These are phyloP conservation scores for Amoebophrya sp. DNA, from an alignment of 169 alveolate genomes.

Conservation along the genomic window DNA sequence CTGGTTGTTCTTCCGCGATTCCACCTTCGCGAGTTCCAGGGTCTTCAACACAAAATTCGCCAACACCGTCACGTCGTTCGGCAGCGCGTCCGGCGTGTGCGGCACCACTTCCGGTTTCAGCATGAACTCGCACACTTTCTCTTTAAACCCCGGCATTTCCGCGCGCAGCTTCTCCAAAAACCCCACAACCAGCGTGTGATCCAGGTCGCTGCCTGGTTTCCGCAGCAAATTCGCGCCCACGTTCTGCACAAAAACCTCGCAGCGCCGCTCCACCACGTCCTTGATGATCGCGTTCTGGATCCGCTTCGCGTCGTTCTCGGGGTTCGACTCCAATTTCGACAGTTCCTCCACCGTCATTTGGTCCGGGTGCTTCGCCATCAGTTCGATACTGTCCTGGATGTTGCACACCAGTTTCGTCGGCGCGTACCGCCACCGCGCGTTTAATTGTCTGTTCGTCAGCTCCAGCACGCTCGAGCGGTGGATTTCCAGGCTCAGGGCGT, in stretches of 20 bases:
- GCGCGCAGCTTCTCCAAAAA: background rate
- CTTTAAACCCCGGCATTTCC: background rate
- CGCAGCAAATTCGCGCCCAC: background rate
- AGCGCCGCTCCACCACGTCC: background rate
- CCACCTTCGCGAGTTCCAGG: background rate
- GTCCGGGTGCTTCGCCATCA: background rate
- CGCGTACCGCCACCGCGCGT: background rate
- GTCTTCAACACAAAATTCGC: background rate
- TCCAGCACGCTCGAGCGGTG: background rate
- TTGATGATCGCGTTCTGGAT: background rate
- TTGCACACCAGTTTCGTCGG: background rate
- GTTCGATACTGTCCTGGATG: background rate
- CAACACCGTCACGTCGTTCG: background rate
- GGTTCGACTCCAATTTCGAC: background rate
- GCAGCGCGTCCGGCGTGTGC: background rate
- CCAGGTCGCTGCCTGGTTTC: background rate
- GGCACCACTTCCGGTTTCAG: background rate
- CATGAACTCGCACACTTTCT: background rate
- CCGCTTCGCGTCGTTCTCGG: background rate
- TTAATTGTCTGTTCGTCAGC: background rate
- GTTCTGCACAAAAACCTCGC: background rate
- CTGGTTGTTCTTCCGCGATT: too few relatives aligned
- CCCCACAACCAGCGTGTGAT: background rate
- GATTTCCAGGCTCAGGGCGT: background rate
- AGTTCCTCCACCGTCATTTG: background rate